These are phyloP conservation scores for Coemansia sp. DNA, from an alignment of 192 early-diverging fungal species.

Conservation along the genomic window DNA sequence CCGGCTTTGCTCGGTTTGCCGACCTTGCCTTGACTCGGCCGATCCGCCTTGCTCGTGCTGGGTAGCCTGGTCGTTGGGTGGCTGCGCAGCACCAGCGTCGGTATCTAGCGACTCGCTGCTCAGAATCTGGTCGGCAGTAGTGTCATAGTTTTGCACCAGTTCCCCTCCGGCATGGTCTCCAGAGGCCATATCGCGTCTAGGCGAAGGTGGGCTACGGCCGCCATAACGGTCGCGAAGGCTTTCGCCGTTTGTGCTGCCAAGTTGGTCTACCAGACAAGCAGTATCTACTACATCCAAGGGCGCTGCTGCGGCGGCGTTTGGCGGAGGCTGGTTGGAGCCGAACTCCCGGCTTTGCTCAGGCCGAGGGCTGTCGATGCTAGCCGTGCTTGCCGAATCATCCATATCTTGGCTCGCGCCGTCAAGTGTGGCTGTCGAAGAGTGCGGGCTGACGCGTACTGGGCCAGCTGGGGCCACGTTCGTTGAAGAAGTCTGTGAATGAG, in stretches of 20 bases:
- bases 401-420: slow-evolving; percentile 26
- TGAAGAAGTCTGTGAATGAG: neutral
- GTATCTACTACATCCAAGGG: neutral
- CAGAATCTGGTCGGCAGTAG: neutral
- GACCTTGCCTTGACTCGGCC: neutral
- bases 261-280: neutral
- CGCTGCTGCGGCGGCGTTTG: neutral
- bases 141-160: neutral
- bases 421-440: slow-evolving; percentile 51
- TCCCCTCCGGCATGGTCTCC: neutral
- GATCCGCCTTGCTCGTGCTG: neutral
- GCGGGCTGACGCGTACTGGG: slow-evolving; percentile 17
- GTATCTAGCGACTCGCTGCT: neutral
- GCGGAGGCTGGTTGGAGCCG: slow-evolving; percentile 1
- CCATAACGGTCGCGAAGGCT: neutral
- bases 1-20: neutral
- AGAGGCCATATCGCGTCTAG: neutral
- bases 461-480: neutral
- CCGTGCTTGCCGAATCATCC: slow-evolving; percentile 40
- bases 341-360: neutral
- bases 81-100: neutral
- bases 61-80: neutral
- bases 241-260: neutral
- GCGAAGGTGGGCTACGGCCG: neutral
- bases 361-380: slow-evolving; percentile 42